Evolutionary conservation across 108 stramenopile species (phyloP).

Genomic region (Cyclotella choctawhatcheeana): DNA sequence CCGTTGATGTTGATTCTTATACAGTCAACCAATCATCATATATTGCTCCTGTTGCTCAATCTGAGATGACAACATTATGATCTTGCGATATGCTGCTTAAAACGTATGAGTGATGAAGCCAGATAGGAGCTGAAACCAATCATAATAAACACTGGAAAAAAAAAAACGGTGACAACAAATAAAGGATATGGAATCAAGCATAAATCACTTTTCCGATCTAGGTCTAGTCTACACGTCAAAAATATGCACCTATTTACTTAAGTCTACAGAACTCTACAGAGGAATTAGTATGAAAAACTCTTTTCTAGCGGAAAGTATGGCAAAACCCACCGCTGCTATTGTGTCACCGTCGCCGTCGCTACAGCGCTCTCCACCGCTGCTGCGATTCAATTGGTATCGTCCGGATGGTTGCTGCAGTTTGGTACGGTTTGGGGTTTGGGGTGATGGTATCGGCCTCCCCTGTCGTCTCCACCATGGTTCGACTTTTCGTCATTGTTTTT

Average conservation of each 20-base stretch:
- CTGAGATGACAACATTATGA: too few relatives aligned
- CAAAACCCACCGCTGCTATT: background rate
- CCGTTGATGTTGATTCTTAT: too few relatives aligned
- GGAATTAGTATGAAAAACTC: slow-evolving; percentile 1
- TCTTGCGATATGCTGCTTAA: too few relatives aligned
- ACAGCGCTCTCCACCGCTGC: background rate
- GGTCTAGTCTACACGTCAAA: background rate
- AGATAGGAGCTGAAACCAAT: too few relatives aligned
- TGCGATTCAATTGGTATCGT: background rate
- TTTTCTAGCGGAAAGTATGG: background rate
- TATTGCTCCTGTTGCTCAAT: too few relatives aligned
- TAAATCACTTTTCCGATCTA: background rate
- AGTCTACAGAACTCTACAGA: slow-evolving; percentile 6
- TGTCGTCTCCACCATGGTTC: background rate
- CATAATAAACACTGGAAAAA: too few relatives aligned
- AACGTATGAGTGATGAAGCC: too few relatives aligned
- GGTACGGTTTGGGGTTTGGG: background rate
- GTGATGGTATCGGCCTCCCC: background rate
- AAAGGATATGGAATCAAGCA: too few relatives aligned
- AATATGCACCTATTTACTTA: background rate
- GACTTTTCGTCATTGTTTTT: background rate
- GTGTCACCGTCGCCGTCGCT: background rate
- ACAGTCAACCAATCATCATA: too few relatives aligned
- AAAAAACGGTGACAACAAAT: too few relatives aligned
- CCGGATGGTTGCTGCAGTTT: background rate